Base-by-base conservation (phyloP, 2,329 filamentous ascomycete species). In the Phaeophleospora eucalypticola region DNA sequence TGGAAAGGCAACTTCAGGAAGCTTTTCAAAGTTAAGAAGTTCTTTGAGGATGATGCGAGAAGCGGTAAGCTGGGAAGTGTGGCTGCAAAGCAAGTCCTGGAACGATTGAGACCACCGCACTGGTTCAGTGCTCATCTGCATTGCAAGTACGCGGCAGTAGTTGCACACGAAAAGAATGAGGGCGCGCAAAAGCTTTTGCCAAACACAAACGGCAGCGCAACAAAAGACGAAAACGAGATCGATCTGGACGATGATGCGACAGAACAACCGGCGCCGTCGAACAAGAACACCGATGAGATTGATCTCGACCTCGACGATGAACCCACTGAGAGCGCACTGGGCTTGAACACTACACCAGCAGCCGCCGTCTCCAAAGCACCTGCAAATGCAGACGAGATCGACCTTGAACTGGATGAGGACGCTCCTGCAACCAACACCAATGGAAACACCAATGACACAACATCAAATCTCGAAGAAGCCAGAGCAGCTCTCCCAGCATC, bases 81-180 rank as follows among this genome's bases (percentile, higher is more conserved):
- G 24, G 91, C 91, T 0, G 90, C 90, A 0, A 81, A 80, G 61
- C 81, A 86, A 57, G 83, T 95, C 16, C 78, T 97, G 68, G 83
- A 95, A 62, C 79, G 87, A 21, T 68, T 98, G 43, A 78, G 89
- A 43, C 93, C 93, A 8, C 77, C 78, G 0, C 85, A 89, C 65
- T 98, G 93, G 93, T 96, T 97, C 56, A 76, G 72, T 32, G 93
- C 90, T 2, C 93, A 98, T 68, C 69, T 97, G 70, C 93, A 98
- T 68, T 83, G 86, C 72, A 94, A 91, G 63, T 97, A 86, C 64
- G 69, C 84, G 0, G 93, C 90, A 1, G 51, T 75, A 1, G 67
- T 83, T 39, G 60, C 75, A 4, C 73, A 82, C 52, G 65, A 67
- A 14, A 51, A 46, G 10, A 7, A 42, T 10, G 37, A 15, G 4